phyloP scores from a whole-genome alignment of 139 green algal species.

The Picochlorum sp. region DNA sequence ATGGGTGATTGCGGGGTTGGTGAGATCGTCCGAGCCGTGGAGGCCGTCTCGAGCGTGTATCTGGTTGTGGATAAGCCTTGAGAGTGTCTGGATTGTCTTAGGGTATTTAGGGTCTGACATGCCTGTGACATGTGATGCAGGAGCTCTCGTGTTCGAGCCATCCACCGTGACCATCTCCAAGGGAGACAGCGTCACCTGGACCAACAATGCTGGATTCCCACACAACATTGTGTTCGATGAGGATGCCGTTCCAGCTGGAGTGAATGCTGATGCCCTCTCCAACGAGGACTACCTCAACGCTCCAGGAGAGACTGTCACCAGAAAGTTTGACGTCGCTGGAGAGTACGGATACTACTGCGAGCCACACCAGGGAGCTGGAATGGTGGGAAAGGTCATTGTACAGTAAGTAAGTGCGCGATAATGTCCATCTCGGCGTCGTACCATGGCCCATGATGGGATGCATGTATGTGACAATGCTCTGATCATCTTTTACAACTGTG shows the following conservation, averaged over 20 bases:
- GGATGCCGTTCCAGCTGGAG: constrained; percentile 44
- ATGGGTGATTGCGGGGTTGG: no score
- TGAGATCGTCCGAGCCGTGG: no score
- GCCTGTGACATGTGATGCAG: constrained; percentile 15
- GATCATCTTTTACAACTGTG: background rate
- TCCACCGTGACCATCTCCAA: constrained; percentile 48
- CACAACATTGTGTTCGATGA: constrained; percentile 89
- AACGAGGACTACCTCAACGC: constrained; percentile 85
- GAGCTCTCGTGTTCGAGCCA: constrained; percentile 45
- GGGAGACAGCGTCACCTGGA: constrained; percentile 74
- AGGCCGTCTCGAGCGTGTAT: no score
- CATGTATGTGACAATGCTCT: background rate
- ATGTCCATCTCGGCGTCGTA: background rate
- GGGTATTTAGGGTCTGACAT: background rate
- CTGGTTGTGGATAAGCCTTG: no score
- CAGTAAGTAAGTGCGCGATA: constrained; percentile 9
- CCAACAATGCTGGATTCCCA: constrained; percentile 72
- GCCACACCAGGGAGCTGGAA: constrained; percentile 89
- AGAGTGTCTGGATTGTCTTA: no score
- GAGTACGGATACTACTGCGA: constrained; percentile 92
- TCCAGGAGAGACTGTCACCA: constrained; percentile 65
- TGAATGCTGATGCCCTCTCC: constrained; percentile 77
- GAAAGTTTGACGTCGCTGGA: constrained; percentile 66
- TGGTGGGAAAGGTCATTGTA: constrained; percentile 36
- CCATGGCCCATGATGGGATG: constrained; percentile 1